These are phyloP conservation scores for Tylopilus sp. DNA, from an alignment of 1,284 basidiomycete species.

Conservation along the genomic window DNA sequence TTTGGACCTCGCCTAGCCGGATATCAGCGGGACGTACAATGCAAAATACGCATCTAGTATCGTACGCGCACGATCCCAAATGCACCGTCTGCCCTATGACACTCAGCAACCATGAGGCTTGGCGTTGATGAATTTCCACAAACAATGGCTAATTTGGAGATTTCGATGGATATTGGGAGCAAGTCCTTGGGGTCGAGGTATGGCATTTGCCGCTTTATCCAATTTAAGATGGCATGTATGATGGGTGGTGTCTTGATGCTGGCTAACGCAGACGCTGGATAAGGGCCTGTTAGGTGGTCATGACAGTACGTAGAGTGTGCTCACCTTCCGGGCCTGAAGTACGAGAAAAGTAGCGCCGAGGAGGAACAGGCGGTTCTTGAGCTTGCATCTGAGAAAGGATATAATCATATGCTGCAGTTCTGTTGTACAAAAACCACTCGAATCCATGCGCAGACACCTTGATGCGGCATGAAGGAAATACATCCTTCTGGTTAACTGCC, in stretches of 20 bases:
- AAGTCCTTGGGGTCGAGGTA: constrained; percentile 73
- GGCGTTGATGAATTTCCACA: constrained; percentile 84
- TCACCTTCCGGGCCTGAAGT: constrained; percentile 31
- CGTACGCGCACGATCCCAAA: constrained; percentile 73
- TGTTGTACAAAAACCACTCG: constrained; percentile 90
- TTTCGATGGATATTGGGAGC: constrained; percentile 74
- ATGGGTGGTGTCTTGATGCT: constrained; percentile 42
- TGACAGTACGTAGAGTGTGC: constrained; percentile 8
- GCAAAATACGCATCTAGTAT: constrained; percentile 1
- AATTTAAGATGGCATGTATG: constrained; percentile 44
- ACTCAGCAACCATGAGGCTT: constrained; percentile 75
- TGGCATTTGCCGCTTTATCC: constrained; percentile 61
- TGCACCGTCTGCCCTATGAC: constrained; percentile 67
- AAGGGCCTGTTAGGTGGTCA: constrained; percentile 27
- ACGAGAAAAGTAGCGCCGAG: constrained; percentile 20
- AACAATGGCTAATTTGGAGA: constrained; percentile 72
- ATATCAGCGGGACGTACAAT: constrained; percentile 7
- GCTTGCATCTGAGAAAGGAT: constrained; percentile 73
- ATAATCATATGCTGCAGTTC: constrained; percentile 81
- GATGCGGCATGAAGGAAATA: constrained; percentile 68
- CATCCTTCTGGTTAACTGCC: constrained; percentile 35
- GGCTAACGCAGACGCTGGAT: constrained; percentile 33
- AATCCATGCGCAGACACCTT: constrained; percentile 76
- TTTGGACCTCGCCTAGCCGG: constrained; percentile 65
- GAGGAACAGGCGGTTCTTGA: constrained; percentile 33